Conservation (phyloP, 2,329 filamentous ascomycete species). For the Exophiala mesophila region DNA sequence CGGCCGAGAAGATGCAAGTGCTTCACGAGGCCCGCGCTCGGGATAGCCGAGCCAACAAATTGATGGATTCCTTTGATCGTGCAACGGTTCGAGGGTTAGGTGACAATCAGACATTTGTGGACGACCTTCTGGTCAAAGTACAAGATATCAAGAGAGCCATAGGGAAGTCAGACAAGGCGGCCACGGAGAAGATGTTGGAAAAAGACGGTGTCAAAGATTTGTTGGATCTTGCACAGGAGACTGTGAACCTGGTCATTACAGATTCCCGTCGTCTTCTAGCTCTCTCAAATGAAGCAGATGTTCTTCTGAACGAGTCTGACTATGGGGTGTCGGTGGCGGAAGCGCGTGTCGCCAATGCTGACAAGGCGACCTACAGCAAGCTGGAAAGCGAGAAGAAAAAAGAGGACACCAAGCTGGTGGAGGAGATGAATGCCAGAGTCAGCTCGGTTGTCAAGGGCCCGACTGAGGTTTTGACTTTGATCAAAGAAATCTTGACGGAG, state of each 20-base stretch:
- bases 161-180: slow-evolving; percentile 32
- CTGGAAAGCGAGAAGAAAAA: slow-evolving; percentile 45
- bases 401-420: slow-evolving; percentile 44
- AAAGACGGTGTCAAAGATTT: slow-evolving; percentile 16
- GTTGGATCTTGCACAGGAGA: slow-evolving; percentile 35
- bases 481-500: slow-evolving; percentile 37
- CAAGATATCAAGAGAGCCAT: slow-evolving; percentile 27
- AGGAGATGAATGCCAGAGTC: slow-evolving; percentile 39
- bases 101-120: slow-evolving; percentile 48
- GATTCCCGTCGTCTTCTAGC: slow-evolving; percentile 45
- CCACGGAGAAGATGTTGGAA: slow-evolving; percentile 30
- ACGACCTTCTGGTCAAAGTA: slow-evolving; percentile 43
- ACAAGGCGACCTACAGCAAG: slow-evolving; percentile 38
- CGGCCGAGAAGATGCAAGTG: slow-evolving; percentile 48
- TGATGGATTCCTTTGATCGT: slow-evolving; percentile 48
- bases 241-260: slow-evolving; percentile 37
- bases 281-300: slow-evolving; percentile 46
- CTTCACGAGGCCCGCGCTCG: slow-evolving; percentile 47
- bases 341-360: slow-evolving; percentile 43
- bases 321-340: slow-evolving; percentile 52
- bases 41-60: slow-evolving; percentile 45
- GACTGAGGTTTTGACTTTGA: slow-evolving; percentile 32
- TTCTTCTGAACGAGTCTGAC: slow-evolving; percentile 48
- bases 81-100: slow-evolving; percentile 48
- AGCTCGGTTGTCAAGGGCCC: slow-evolving; percentile 39